Conservation (phyloP, 352 stramenopile species). For the Pythium periplocum region DNA sequence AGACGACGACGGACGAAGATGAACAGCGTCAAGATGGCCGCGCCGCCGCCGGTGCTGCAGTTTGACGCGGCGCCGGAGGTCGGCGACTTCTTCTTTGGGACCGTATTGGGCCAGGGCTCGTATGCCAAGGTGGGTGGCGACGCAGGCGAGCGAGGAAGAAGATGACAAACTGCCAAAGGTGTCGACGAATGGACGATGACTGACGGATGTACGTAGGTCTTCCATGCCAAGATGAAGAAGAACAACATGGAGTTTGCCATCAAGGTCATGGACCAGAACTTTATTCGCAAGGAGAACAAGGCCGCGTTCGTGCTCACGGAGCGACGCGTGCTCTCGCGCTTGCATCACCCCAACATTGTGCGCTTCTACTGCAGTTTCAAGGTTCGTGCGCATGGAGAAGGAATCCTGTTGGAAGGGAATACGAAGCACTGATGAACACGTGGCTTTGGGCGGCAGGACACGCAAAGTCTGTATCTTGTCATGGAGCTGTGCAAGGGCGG, state of each 20-base stretch:
- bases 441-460: constrained; percentile 37
- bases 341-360: constrained; percentile 86
- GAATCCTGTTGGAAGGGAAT: no score
- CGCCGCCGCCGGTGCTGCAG: constrained; percentile 39
- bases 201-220: constrained; percentile 42
- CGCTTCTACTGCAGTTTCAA: constrained; percentile 88
- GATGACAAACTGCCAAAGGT: no score
- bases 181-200: neutral
- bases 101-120: constrained; percentile 79
- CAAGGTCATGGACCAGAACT: constrained; percentile 90
- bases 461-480: constrained; percentile 84
- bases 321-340: constrained; percentile 83
- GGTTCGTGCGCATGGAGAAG: constrained; percentile 24
- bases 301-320: constrained; percentile 89
- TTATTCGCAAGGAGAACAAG: constrained; percentile 91
- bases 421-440: no score
- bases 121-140: constrained; percentile 69
- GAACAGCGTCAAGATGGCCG: constrained; percentile 2
- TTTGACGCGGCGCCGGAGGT: constrained; percentile 63
- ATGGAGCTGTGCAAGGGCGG: constrained; percentile 84
- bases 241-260: constrained; percentile 78
- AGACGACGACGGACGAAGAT: constrained; percentile 12
- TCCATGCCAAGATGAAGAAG: constrained; percentile 84
- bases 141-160: neutral
- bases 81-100: constrained; percentile 85